phyloP scores from a whole-genome alignment of 2,329 filamentous ascomycete genomes.

The Talaromyces sp. region DNA sequence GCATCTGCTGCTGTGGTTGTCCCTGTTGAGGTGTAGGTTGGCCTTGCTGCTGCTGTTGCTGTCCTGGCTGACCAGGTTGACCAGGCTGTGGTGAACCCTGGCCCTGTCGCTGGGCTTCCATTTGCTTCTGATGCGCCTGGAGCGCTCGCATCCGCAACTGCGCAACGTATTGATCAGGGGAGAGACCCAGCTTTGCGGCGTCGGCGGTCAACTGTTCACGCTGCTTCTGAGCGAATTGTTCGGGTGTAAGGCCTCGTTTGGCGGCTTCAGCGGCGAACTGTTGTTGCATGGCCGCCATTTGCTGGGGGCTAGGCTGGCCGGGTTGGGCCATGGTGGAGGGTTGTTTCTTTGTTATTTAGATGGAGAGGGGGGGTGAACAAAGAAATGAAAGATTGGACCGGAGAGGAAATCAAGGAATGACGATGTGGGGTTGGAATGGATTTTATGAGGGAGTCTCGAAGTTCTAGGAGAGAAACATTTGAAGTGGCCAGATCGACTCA shows the following conservation, averaged over 20 bases:
- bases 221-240: slow-evolving; percentile 73
- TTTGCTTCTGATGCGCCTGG: slow-evolving; percentile 45
- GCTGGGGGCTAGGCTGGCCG: slow-evolving; percentile 70
- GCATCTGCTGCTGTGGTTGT: slow-evolving; percentile 40
- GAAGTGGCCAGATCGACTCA: slow-evolving; percentile 35
- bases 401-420: background rate
- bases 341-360: background rate
- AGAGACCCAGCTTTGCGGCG: slow-evolving; percentile 55
- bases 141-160: slow-evolving; percentile 52
- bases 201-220: slow-evolving; percentile 50
- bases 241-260: slow-evolving; percentile 81
- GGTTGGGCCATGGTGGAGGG: slow-evolving; percentile 40
- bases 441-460: background rate
- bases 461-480: slow-evolving; percentile 9
- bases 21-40: slow-evolving; percentile 28
- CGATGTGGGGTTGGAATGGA: background rate
- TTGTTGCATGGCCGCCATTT: slow-evolving; percentile 81
- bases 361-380: background rate
- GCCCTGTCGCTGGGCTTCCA: slow-evolving; percentile 38
- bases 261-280: slow-evolving; percentile 81
- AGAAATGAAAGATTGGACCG: slow-evolving; percentile 1
- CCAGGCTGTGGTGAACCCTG: slow-evolving; percentile 43
- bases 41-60: slow-evolving; percentile 39
- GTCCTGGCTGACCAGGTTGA: slow-evolving; percentile 19
- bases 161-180: slow-evolving; percentile 54